Base-by-base conservation (phyloP, 2,329 filamentous ascomycete species). In the Zasmidium angulare region DNA sequence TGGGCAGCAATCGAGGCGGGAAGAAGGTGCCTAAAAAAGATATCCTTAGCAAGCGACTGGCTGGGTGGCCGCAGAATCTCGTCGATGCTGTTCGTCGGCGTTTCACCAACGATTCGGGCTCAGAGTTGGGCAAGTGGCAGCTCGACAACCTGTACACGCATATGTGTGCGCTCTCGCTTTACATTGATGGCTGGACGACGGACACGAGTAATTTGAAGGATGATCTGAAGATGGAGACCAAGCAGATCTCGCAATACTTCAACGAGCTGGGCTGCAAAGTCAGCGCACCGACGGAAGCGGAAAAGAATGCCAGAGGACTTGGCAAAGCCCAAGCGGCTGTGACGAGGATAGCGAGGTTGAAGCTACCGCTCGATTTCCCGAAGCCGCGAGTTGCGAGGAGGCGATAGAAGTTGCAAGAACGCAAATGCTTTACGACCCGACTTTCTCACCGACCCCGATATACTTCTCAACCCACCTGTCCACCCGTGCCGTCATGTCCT, bases 291-390 rank as follows among this genome's bases (percentile, higher is more conserved):
- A 80, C 77, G 2, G 81, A 82, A 53, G 72, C 71, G 19, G 80
- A 84, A 57, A 71, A 65, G 43, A 66, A 63, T 31, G 74, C 82
- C 72, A 77, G 80, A 65, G 80, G 84, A 59, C 81, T 86, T 65
- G 84, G 82, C 29, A 87, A 86, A 71, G 84, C 84, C 1, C 82
- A 85, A 69, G 83, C 82, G 2, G 74, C 76, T 20, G 85, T 85
- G 57, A 85, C 86, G 62, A 82, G 76, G 60, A 77, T 93, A 52
- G 92, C 89, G 12, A 86, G 86, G 66, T 78, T 98, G 68, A 85
- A 83, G 67, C 75, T 97, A 63, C 95, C 95, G 2, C 78, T 97
- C 50, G 83, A 87, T 60, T 97, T 97, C 73, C 95, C 93, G 1
- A 92, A 89, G 78, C 56, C 63, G 23, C 57, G 63, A 40, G 54